phyloP scores from a whole-genome alignment of 2,329 filamentous ascomycete species.

The Phyllosticta citribraziliensis region DNA sequence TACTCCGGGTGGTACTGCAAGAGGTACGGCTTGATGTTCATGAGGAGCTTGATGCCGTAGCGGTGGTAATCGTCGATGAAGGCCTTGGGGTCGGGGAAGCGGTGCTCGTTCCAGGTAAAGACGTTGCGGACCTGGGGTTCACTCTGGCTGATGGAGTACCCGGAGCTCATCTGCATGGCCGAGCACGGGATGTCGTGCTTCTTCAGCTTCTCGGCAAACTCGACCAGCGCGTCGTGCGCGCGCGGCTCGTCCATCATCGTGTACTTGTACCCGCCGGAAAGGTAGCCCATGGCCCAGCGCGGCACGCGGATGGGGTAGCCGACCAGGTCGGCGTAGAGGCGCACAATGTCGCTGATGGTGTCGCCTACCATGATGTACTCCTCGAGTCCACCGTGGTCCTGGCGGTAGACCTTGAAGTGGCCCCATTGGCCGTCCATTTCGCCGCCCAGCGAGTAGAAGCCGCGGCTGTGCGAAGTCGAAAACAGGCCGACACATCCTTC shows the following conservation, averaged over 20 bases:
- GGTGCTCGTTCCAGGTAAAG: constrained; percentile 60
- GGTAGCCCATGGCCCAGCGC: constrained; percentile 63
- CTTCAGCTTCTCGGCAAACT: constrained; percentile 52
- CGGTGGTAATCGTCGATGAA: constrained; percentile 54
- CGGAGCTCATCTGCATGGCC: constrained; percentile 62
- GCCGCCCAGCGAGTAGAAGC: constrained; percentile 56
- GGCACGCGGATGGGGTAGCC: constrained; percentile 60
- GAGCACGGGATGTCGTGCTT: constrained; percentile 60
- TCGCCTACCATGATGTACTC: constrained; percentile 59
- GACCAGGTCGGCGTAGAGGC: constrained; percentile 55
- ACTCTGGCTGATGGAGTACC: constrained; percentile 58
- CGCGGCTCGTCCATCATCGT: constrained; percentile 47
- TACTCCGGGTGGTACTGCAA: constrained; percentile 59
- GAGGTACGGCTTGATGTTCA: constrained; percentile 66
- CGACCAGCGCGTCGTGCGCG: constrained; percentile 47
- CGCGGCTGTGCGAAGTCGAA: constrained; percentile 55
- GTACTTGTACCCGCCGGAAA: constrained; percentile 58
- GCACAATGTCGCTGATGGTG: constrained; percentile 57
- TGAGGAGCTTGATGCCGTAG: constrained; percentile 56
- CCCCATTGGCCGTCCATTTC: constrained; percentile 72
- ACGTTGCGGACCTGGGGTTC: constrained; percentile 63
- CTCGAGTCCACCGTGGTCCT: constrained; percentile 62
- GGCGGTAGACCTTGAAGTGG: constrained; percentile 62
- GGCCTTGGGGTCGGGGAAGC: constrained; percentile 57
- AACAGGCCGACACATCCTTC: constrained; percentile 57